Conservation (phyloP, 2,329 filamentous ascomycete genomes). For the Venturia pyrina region DNA sequence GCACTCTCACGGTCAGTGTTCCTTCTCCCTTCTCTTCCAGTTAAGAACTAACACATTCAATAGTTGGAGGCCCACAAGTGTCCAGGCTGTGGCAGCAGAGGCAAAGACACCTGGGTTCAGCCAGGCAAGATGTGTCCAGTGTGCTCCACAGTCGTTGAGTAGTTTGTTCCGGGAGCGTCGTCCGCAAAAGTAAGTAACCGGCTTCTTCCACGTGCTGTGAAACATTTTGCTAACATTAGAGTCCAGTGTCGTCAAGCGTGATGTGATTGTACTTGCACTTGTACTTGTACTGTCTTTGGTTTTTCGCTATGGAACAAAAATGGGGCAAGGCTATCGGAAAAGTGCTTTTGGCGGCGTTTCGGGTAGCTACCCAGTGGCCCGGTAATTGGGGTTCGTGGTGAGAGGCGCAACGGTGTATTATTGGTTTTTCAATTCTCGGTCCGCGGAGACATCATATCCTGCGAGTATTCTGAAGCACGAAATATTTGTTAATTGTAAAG, state of each 20-base stretch:
- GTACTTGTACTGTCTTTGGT: not conserved
- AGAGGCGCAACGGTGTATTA: not conserved
- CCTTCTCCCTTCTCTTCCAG: not conserved
- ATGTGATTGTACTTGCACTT: not conserved
- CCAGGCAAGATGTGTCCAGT: conserved; percentile 7
- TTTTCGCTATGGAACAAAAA: not conserved
- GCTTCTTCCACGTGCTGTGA: not conserved
- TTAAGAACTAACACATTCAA: not conserved
- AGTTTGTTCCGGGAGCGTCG: not conserved
- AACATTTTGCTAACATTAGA: not conserved
- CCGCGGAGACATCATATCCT: not conserved
- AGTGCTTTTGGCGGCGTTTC: not conserved
- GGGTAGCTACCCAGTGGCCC: not conserved
- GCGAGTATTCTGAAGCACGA: not conserved
- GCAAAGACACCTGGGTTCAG: conserved; percentile 5
- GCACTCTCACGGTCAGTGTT: not conserved
- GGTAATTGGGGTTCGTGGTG: not conserved
- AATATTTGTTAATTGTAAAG: not conserved
- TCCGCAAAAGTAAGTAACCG: not conserved
- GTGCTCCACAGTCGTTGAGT: not conserved
- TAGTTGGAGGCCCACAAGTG: conserved; percentile 8
- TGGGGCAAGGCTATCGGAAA: not conserved
- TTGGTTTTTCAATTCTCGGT: not conserved
- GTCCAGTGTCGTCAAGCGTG: not conserved
- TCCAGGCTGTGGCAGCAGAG: not conserved